Conservation (phyloP, 2,329 filamentous ascomycete species). For the Colletotrichum coccodes region DNA sequence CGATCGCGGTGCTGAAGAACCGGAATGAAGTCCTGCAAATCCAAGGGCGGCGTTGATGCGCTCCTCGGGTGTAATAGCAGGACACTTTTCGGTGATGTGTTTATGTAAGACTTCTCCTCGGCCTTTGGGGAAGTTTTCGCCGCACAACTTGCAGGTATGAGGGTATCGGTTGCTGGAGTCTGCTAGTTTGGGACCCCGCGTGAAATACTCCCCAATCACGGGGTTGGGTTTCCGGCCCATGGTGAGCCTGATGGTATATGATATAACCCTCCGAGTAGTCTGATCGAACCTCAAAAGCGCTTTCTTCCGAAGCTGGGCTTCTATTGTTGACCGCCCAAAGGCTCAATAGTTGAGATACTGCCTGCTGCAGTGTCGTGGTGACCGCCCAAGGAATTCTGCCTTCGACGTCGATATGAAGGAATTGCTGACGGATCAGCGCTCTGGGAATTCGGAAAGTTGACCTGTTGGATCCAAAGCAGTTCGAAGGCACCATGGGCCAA, state of each 20-base stretch:
- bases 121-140: slow-evolving; percentile 90
- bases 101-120: slow-evolving; percentile 83
- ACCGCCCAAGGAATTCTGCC: slow-evolving; percentile 33
- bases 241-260: slow-evolving; percentile 36
- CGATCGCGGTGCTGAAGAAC: slow-evolving; percentile 26
- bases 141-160: slow-evolving; percentile 89
- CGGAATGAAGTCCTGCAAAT: slow-evolving; percentile 33
- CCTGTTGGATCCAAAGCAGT: background rate
- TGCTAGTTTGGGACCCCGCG: slow-evolving; percentile 84
- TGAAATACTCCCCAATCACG: slow-evolving; percentile 88
- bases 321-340: slow-evolving; percentile 4
- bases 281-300: background rate
- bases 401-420: slow-evolving; percentile 5
- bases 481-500: slow-evolving; percentile 8
- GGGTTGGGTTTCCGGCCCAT: slow-evolving; percentile 89
- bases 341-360: slow-evolving; percentile 9
- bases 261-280: background rate
- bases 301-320: background rate
- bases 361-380: slow-evolving; percentile 18
- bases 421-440: slow-evolving; percentile 22
- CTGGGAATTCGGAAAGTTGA: background rate
- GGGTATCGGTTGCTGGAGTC: slow-evolving; percentile 93
- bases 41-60: slow-evolving; percentile 71
- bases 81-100: slow-evolving; percentile 89
- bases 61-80: slow-evolving; percentile 78